Base-by-base conservation (phyloP, 768 basidiomycete species). In the Tephrocybe sp. region DNA sequence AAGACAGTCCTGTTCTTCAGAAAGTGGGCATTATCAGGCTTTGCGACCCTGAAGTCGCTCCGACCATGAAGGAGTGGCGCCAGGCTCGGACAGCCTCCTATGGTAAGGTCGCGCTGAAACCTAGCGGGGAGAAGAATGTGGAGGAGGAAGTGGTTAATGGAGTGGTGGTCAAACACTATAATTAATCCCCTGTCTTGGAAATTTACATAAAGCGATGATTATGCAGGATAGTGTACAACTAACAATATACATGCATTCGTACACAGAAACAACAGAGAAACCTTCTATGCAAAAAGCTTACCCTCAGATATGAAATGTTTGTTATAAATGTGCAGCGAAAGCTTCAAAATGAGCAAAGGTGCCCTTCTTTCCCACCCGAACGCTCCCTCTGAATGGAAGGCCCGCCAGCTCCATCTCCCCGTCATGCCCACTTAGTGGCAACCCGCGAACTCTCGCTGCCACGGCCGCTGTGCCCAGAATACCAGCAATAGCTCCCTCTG, bases 401-500 rank as follows among this genome's bases (percentile, higher is more conserved):
- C 80, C 85, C 5, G 67, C 69, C 24, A 91, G 68, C 58, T 81
- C 76, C 63, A 91, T 76, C 58, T 79, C 81, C 59, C 73, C 63
- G 2, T 51, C 62, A 12, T 37, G 33, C 11, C 68, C 70, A 36
- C 72, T 65, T 30, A 82, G 62, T 11, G 85, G 84, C 45, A 91
- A 64, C 0, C 89, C 89, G 21, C 78, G 67, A 2, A 91, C 76
- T 28, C 74, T 65, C 15, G 83, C 75, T 0, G 70, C 71, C 1
- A 90, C 86, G 25, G 81, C 81, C 1, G 83, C 84, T 12, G 73
- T 72, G 8, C 89, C 89, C 36, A 76, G 63, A 8, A 91, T 73
- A 4, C 88, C 89, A 4, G 88, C 89, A 1, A 81, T 58, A 0
- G 88, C 88, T 1, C 88, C 87, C 17, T 76, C 68, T 1, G 75